Evolutionary conservation across 306 rosid genomes (phyloP).

Genomic region (Hippophae gyantsensis): DNA sequence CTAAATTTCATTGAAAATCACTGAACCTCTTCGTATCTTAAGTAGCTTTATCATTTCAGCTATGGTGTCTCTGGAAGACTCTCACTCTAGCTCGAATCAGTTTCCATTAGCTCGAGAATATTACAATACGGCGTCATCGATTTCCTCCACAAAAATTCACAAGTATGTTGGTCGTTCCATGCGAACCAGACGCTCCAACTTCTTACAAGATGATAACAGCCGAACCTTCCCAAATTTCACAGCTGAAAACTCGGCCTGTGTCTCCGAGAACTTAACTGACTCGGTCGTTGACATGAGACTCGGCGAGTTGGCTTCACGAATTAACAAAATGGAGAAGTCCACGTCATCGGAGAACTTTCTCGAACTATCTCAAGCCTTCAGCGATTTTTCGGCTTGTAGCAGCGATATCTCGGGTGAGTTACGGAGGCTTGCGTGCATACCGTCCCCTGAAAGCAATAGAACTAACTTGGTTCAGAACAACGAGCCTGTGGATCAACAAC

Average conservation of each 20-base stretch:
- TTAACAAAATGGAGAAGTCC: slow-evolving; percentile 27
- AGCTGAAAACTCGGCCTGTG: slow-evolving; percentile 38
- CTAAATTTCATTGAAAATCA: background rate
- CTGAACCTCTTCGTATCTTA: slow-evolving; percentile 2
- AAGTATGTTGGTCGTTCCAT: slow-evolving; percentile 72
- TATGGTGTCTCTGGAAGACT: slow-evolving; percentile 81
- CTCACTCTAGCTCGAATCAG: slow-evolving; percentile 51
- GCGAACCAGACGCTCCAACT: slow-evolving; percentile 77
- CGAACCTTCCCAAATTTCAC: slow-evolving; percentile 30
- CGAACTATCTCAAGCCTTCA: slow-evolving; percentile 74
- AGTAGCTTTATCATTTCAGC: background rate
- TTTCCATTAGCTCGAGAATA: slow-evolving; percentile 38
- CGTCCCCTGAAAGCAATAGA: slow-evolving; percentile 36
- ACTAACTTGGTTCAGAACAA: slow-evolving; percentile 6
- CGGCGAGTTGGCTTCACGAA: slow-evolving; percentile 67
- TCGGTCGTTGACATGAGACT: slow-evolving; percentile 83
- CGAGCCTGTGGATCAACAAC: slow-evolving; percentile 10
- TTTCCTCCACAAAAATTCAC: slow-evolving; percentile 39
- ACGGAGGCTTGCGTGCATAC: slow-evolving; percentile 63
- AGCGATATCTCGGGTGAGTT: slow-evolving; percentile 92
- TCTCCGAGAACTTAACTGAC: slow-evolving; percentile 69
- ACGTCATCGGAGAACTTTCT: slow-evolving; percentile 49
- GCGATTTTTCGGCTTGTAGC: slow-evolving; percentile 81
- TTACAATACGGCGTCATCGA: slow-evolving; percentile 27
- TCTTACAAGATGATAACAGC: slow-evolving; percentile 51